Base-by-base conservation (phyloP, 805 yeast genomes). In the Vanderwaltozyma yarrowii region DNA sequence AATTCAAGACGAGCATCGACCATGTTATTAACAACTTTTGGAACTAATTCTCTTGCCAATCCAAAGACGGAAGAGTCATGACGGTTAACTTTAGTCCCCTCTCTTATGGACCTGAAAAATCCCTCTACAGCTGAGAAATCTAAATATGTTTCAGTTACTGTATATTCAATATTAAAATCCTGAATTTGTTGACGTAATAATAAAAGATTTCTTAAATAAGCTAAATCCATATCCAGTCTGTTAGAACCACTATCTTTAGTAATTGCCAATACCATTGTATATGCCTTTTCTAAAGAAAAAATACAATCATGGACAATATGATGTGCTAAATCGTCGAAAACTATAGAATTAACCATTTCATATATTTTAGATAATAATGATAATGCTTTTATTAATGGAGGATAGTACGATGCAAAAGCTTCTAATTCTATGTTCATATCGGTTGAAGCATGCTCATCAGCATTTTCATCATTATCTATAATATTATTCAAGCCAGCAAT, bases 321-420 rank as follows among this genome's bases (percentile, higher is more conserved):
- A 56, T 86, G 95, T 0, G 96, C 95, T 45, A 88, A 62, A 52
- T 85, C 95, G 55, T 86, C 95, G 61, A 88, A 89, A 2, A 86
- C 82, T 11, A 71, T 63, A 2, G 88, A 76, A 46, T 80, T 79
- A 27, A 89, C 73, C 49, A 87, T 65, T 50, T 84, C 94, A 53
- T 85, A 84, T 17, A 88, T 80, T 53, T 76, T 81, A 25, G 86
- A 78, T 23, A 88, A 62, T 5, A 89, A 61, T 1, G 79, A 71
- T 31, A 87, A 61, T 0, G 94, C 78, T 39, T 73, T 74, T 3
- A 73, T 69, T 33, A 86, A 63, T 1, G 95, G 95, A 12, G 84
- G 76, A 54, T 83, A 86, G 50, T 78, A 70, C 16, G 67, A 68
- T 11, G 62, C 59, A 33, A 66, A 62, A 13, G 16, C 23, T 3